A percentile compares a stretch with the other conserved stretches of the same genome.
Evolutionary conservation across 2,329 filamentous ascomycete species (phyloP).

Genomic region (Tolypocladium nubicola): DNA sequence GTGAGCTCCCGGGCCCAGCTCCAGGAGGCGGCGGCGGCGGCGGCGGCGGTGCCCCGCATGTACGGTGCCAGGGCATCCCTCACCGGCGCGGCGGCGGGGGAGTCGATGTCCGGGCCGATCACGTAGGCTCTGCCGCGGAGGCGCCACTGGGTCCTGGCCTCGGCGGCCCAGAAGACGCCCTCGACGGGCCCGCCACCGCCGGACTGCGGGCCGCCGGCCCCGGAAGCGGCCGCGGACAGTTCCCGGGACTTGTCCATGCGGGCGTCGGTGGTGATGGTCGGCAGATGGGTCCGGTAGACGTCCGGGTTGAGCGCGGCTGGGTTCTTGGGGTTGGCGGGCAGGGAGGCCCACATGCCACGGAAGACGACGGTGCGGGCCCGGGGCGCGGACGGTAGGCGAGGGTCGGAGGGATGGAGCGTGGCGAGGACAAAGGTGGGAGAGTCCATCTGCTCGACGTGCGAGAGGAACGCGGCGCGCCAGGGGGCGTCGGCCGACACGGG

Average conservation of each 20-base stretch:
- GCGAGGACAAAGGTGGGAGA: constrained; percentile 39
- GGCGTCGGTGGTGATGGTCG: constrained; percentile 77
- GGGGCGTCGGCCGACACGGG: constrained; percentile 28
- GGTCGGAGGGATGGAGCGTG: constrained; percentile 29
- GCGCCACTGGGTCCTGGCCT: constrained; percentile 71
- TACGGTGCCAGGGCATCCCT: constrained; percentile 48
- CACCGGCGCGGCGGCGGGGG: constrained; percentile 30
- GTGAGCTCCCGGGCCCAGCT: constrained; percentile 72
- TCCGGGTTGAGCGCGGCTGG: constrained; percentile 59
- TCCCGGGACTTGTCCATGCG: constrained; percentile 78
- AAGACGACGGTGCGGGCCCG: constrained; percentile 73
- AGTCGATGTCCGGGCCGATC: constrained; percentile 57
- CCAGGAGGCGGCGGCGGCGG: constrained; percentile 43
- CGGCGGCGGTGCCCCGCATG: constrained; percentile 39
- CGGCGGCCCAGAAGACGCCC: constrained; percentile 70
- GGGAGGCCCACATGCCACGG: constrained; percentile 70
- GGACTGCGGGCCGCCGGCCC: constrained; percentile 16
- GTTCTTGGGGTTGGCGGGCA: constrained; percentile 65
- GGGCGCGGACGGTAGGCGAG: constrained; percentile 19
- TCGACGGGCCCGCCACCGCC: constrained; percentile 66
- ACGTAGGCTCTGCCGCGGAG: constrained; percentile 68
- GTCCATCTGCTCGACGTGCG: constrained; percentile 37
- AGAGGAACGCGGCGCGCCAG: constrained; percentile 41
- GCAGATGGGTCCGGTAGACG: constrained; percentile 63
- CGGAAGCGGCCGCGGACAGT: constrained; percentile 34